phyloP scores from a whole-genome alignment of 2,329 filamentous ascomycete genomes.

The Ophidiomyces ophidiicola region DNA sequence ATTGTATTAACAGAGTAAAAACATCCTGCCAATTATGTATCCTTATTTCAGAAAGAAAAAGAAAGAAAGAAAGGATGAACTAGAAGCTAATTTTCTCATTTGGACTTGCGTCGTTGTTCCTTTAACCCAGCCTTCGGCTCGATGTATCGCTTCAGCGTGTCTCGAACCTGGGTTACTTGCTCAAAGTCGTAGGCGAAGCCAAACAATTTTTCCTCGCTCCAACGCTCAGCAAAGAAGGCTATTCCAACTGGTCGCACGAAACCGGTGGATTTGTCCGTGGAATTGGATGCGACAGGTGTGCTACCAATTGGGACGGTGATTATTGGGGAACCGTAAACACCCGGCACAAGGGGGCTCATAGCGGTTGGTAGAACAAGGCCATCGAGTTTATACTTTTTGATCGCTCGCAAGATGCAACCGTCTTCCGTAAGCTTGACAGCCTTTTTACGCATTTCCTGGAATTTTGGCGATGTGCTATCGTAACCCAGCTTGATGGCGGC shows the following conservation, averaged over 20 bases:
- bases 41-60: not conserved
- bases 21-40: not conserved
- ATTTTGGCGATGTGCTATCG: slow-evolving; percentile 45
- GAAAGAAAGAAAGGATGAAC: too few species aligned
- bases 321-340: slow-evolving; percentile 47
- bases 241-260: slow-evolving; percentile 55
- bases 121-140: slow-evolving; percentile 38
- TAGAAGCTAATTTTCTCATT: too few species aligned
- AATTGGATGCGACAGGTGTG: too few species aligned
- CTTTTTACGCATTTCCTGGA: slow-evolving; percentile 46
- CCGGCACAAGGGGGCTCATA: slow-evolving; percentile 38
- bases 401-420: slow-evolving; percentile 49
- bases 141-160: slow-evolving; percentile 39
- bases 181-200: slow-evolving; percentile 58
- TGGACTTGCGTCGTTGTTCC: slow-evolving; percentile 26
- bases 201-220: slow-evolving; percentile 50
- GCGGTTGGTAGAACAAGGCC: slow-evolving; percentile 50
- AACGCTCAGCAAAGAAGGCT: slow-evolving; percentile 49
- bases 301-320: slow-evolving; percentile 53
- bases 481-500: slow-evolving; percentile 40
- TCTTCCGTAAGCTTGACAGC: slow-evolving; percentile 44
- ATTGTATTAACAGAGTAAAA: not conserved
- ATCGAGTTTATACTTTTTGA: slow-evolving; percentile 46
- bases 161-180: slow-evolving; percentile 43
- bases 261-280: too few species aligned